Base-by-base conservation (phyloP, 495 filamentous ascomycete genomes). In the Polyplosphaeria fusca region DNA sequence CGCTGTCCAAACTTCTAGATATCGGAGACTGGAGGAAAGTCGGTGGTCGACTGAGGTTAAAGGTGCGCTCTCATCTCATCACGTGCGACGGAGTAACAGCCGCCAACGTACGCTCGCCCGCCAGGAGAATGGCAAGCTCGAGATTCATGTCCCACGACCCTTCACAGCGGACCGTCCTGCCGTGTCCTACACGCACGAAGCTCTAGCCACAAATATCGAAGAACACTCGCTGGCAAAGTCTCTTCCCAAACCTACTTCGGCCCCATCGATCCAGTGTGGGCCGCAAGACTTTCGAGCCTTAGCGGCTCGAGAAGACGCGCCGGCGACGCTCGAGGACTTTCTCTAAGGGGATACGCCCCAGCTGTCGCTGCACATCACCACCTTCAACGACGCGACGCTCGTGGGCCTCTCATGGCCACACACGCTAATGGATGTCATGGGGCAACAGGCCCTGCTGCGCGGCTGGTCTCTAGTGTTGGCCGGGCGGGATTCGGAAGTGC, bases 381-480 rank as follows among this genome's bases (percentile, higher is more conserved):
- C 70, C 0, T 79, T 82, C 48, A 61, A 64, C 16, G 73, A 82
- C 58, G 70, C 73, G 11, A 82, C 77, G 0, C 58, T 80, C 25
- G 67, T 80, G 24, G 68, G 69, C 12, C 52, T 80, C 19, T 60
- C 61, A 11, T 79, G 70, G 67, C 72, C 73, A n/a, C 79, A 82
- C 58, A 67, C 72, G 1, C 47, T 77, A 11, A 74, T 73, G 56
- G 79, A 82, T 49, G 76, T 67, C 2, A 70, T 77, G 63, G 76
- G 74, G 12, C 67, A 52, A 30, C 39, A 46, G 18, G 48, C 48
- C 4, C 48, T 60, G 16, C 55, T 78, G 5, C 45, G 64, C 4
- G 68, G 63, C 2, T 78, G 75, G 74, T 56, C 48, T 27, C 58
- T 67, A 2, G 68, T 73, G 9, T 66, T 77, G 4, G 68, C 71